Conservation (phyloP, 2,329 filamentous ascomycete species). For the Fusarium dlaminii region DNA sequence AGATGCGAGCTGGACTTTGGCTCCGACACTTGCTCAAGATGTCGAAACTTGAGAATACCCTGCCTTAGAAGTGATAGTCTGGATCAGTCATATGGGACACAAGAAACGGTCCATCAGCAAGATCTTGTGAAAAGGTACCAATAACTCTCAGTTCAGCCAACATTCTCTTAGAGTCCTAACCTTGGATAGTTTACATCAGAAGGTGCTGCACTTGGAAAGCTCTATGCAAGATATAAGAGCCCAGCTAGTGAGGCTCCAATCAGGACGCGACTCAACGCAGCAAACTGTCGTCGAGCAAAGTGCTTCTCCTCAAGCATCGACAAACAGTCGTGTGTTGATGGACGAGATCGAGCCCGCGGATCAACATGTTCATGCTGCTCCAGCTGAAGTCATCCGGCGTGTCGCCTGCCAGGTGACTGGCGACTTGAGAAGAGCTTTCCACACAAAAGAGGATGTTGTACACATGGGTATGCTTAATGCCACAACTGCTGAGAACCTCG, state of each 20-base stretch:
- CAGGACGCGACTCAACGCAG: background rate
- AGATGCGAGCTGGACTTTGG: constrained; percentile 29
- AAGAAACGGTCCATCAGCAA: background rate
- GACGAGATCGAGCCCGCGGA: constrained; percentile 17
- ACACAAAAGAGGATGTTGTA: constrained; percentile 18
- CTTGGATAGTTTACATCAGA: constrained; percentile 7
- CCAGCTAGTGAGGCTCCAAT: background rate
- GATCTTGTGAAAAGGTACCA: constrained; percentile 17
- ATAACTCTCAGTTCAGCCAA: background rate
- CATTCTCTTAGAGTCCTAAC: background rate
- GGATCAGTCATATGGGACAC: background rate
- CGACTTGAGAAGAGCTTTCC: constrained; percentile 16
- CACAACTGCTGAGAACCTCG: constrained; percentile 7
- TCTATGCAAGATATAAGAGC: constrained; percentile 17
- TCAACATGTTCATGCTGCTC: constrained; percentile 14
- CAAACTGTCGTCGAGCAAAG: background rate
- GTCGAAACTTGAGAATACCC: constrained; percentile 23
- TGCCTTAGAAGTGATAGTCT: constrained; percentile 17
- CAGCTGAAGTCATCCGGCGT: constrained; percentile 24
- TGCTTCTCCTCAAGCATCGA: background rate
- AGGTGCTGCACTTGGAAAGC: constrained; percentile 15
- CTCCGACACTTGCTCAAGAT: constrained; percentile 24
- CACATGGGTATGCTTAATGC: constrained; percentile 12
- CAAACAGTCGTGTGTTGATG: background rate
- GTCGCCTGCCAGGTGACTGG: constrained; percentile 22